These are phyloP conservation scores for Saturnispora saitoi DNA, from an alignment of 805 yeast genomes.

Conservation along the genomic window DNA sequence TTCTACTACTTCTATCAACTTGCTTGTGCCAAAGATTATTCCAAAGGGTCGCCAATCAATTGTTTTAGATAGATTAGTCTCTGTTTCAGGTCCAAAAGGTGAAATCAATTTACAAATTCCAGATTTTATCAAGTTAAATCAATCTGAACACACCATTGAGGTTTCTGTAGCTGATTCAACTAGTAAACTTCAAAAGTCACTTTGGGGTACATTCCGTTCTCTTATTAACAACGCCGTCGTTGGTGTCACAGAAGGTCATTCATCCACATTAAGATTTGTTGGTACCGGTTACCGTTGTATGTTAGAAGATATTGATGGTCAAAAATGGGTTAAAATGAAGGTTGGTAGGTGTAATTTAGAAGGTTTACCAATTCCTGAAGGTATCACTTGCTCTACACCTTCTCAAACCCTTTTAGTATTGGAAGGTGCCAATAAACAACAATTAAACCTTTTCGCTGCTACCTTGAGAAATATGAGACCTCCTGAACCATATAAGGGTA, in stretches of 20 bases:
- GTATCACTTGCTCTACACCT: conserved; percentile 67
- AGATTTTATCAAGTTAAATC: conserved; percentile 47
- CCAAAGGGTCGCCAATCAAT: conserved; percentile 58
- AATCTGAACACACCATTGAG: conserved; percentile 7
- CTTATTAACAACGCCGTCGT: conserved; percentile 65
- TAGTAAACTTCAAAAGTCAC: conserved; percentile 63
- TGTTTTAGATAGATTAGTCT: conserved; percentile 48
- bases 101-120: conserved; percentile 56
- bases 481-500: conserved; percentile 98
- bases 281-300: conserved; percentile 96
- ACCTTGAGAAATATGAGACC: conserved; percentile 77
- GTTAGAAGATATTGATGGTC: conserved; percentile 46
- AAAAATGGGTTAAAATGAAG: conserved; percentile 60
- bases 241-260: conserved; percentile 92
- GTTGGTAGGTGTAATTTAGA: conserved; percentile 83
- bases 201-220: conserved; percentile 94
- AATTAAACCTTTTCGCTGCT: conserved; percentile 83
- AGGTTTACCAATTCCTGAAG: conserved; percentile 68
- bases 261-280: conserved; percentile 76
- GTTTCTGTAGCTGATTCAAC: conserved; percentile 51
- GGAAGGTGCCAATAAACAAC: conserved; percentile 84
- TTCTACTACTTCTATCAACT: conserved; percentile 35
- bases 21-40: conserved; percentile 49
- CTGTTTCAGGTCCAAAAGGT: conserved; percentile 75
- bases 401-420: conserved; percentile 77